Conservation (phyloP, 2,329 filamentous ascomycete genomes). For the Colletotrichum acutatum region DNA sequence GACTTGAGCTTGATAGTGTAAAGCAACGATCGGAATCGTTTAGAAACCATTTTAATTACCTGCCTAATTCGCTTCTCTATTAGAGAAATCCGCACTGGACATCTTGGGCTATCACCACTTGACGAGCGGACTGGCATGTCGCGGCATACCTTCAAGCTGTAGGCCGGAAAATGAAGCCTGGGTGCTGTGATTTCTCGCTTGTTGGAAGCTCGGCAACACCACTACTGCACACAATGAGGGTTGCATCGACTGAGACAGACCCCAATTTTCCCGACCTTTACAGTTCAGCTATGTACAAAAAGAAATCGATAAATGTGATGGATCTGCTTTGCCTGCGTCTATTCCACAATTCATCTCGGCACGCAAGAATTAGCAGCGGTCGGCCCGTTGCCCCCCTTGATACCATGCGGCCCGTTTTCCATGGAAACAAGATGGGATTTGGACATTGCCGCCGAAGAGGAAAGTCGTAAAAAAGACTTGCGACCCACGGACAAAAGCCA, state of each 20-base stretch:
- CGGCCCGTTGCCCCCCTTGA: background rate
- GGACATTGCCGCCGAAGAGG: background rate
- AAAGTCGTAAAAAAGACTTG: background rate
- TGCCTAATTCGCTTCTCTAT: background rate
- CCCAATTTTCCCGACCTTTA: background rate
- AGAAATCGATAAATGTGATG: background rate
- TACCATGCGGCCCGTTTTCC: background rate
- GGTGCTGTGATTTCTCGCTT: background rate
- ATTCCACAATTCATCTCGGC: background rate
- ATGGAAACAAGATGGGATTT: background rate
- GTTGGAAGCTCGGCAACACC: background rate
- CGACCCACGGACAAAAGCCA: background rate
- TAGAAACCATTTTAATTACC: background rate
- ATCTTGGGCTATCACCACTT: no score
- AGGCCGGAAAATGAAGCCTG: background rate
- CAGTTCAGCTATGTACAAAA: no score
- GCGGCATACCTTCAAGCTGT: background rate
- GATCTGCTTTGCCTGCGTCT: background rate
- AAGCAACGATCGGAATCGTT: background rate
- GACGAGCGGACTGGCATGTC: background rate
- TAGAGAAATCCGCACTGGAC: background rate
- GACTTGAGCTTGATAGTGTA: background rate
- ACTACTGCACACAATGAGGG: background rate
- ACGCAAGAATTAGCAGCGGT: background rate
- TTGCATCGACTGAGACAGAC: background rate